Evolutionary conservation across 306 rosid species (phyloP).

Genomic region (Gillenia trifoliata): DNA sequence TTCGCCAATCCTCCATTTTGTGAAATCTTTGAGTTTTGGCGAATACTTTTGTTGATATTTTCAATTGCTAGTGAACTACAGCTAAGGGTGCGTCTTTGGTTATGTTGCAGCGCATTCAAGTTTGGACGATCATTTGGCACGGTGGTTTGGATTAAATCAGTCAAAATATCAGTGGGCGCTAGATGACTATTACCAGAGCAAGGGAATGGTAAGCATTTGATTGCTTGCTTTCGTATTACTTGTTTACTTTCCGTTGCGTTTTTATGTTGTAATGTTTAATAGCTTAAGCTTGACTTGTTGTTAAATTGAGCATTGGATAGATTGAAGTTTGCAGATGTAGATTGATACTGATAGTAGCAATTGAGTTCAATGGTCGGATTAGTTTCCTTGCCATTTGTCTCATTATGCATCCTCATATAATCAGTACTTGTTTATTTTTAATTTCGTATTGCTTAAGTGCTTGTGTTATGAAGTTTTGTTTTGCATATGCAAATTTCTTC

Average conservation of each 20-base stretch:
- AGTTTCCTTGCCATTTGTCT: not conserved
- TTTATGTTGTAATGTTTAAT: not conserved
- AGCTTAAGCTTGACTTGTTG: not conserved
- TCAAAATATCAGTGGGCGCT: conserved; percentile 99
- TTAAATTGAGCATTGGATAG: not conserved
- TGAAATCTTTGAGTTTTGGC: not conserved
- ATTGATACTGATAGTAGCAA: not conserved
- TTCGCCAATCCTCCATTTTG: not conserved
- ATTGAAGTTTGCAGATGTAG: not conserved
- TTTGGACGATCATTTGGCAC: conserved; percentile 95
- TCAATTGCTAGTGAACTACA: not conserved
- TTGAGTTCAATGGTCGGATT: not conserved
- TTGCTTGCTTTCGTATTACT: not conserved
- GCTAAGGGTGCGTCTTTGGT: not conserved
- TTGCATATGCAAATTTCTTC: not conserved
- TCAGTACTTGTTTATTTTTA: not conserved
- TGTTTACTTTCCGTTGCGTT: not conserved
- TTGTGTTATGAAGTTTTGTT: not conserved
- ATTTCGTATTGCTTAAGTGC: not conserved
- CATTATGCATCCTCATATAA: not conserved
- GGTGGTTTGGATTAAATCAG: conserved; percentile 98
- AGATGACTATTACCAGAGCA: conserved; percentile 88
- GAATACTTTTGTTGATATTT: not conserved
- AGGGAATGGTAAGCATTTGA: conserved; percentile 70
- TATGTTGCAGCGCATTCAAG: conserved; percentile 75